phyloP scores from a whole-genome alignment of 1,284 basidiomycete species.

The Pterula multifida region DNA sequence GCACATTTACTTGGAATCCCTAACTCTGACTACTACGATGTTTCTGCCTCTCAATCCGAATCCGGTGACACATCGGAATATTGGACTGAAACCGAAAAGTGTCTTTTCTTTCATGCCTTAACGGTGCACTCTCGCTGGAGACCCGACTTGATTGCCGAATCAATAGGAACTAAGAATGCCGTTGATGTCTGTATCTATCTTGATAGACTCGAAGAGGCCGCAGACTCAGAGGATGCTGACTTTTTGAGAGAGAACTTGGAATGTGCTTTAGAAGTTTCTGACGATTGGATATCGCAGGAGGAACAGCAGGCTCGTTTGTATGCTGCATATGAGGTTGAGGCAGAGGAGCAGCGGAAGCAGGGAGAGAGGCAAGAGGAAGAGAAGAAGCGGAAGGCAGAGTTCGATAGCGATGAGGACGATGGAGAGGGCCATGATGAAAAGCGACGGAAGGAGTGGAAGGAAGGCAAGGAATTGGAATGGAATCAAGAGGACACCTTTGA shows the following conservation, averaged over 20 bases:
- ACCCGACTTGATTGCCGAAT: conserved; percentile 60
- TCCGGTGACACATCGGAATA: conserved; percentile 9
- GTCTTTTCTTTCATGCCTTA: conserved; percentile 58
- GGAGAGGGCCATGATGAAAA: conserved; percentile 7
- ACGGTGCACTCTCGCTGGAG: conserved; percentile 51
- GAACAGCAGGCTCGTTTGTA: conserved; percentile 37
- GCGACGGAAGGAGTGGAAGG: conserved; percentile 13
- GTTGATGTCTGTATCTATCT: conserved; percentile 54
- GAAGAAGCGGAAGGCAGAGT: conserved; percentile 1
- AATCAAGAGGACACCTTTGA: conserved; percentile 24
- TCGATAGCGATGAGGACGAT: conserved; percentile 13
- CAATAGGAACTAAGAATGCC: conserved; percentile 47
- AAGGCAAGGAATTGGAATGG: conserved; percentile 18
- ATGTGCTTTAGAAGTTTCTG: conserved; percentile 45
- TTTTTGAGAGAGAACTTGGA: conserved; percentile 15
- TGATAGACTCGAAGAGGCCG: conserved; percentile 29
- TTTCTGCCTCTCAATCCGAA: background rate
- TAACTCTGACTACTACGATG: background rate
- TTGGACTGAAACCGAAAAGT: conserved; percentile 61
- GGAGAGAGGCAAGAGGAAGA: background rate
- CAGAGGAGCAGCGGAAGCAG: conserved; percentile 8
- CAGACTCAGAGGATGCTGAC: conserved; percentile 5
- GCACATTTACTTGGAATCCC: too few species aligned
- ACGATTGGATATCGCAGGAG: conserved; percentile 48
- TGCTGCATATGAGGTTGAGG: conserved; percentile 21